Evolutionary conservation across 257 asterid species (phyloP).

Genomic region (Lavandula angustifolia): DNA sequence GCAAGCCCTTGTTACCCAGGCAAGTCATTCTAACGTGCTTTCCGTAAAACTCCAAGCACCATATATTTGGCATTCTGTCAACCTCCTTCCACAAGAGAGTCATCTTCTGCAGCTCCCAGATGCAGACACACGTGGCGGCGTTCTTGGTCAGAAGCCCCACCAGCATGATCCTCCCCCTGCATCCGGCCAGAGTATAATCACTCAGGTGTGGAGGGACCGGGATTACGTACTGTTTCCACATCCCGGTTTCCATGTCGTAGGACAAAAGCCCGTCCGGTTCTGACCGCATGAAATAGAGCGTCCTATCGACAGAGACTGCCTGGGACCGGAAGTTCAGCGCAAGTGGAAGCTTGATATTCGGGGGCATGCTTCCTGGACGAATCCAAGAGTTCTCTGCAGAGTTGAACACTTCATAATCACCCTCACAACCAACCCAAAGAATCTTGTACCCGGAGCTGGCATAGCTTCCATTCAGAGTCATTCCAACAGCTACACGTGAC

Average conservation of each 20-base stretch:
- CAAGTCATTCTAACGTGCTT: constrained; percentile 97
- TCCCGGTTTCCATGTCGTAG: constrained; percentile 61
- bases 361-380: constrained; percentile 66
- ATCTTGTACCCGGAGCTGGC: constrained; percentile 63
- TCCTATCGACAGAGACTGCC: constrained; percentile 52
- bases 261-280: constrained; percentile 81
- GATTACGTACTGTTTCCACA: constrained; percentile 70
- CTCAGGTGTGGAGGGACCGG: constrained; percentile 68
- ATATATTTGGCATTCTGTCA: constrained; percentile 99
- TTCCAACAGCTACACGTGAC: constrained; percentile 93
- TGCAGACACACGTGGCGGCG: constrained; percentile 92
- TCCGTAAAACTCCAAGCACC: constrained; percentile 99
- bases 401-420: constrained; percentile 76
- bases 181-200: constrained; percentile 72
- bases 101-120: constrained; percentile 99
- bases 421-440: constrained; percentile 86
- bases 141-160: constrained; percentile 89
- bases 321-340: constrained; percentile 88
- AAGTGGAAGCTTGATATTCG: constrained; percentile 65
- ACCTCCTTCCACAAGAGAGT: constrained; percentile 99
- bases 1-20: constrained; percentile 87
- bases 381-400: constrained; percentile 68
- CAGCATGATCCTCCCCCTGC: constrained; percentile 81
- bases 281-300: constrained; percentile 79
- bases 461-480: constrained; percentile 54